Evolutionary conservation across 2,329 filamentous ascomycete genomes (phyloP).

Genomic region (Cercospora sp.): DNA sequence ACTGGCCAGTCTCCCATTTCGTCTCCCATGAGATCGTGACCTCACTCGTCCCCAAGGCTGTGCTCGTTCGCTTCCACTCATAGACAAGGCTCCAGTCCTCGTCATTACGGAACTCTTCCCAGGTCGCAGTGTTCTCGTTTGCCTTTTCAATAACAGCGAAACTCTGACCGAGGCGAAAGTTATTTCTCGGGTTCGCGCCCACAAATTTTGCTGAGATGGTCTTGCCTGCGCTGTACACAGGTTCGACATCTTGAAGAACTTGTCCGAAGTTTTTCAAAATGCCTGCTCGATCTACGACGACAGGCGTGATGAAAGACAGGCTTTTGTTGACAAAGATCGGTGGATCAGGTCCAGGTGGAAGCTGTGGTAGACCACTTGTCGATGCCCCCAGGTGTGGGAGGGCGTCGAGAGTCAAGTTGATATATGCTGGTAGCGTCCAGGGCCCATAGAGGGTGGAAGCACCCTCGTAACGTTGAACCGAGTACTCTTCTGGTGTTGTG

Average conservation of each 20-base stretch:
- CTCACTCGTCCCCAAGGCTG: slow-evolving; percentile 71
- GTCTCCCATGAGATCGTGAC: slow-evolving; percentile 81
- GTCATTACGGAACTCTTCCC: slow-evolving; percentile 70
- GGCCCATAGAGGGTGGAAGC: slow-evolving; percentile 86
- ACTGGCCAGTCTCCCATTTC: slow-evolving; percentile 49
- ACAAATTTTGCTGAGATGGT: slow-evolving; percentile 70
- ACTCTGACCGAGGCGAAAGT: slow-evolving; percentile 74
- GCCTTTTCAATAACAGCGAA: slow-evolving; percentile 74
- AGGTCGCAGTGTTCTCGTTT: slow-evolving; percentile 48
- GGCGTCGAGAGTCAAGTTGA: slow-evolving; percentile 77
- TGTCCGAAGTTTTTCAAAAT: slow-evolving; percentile 70
- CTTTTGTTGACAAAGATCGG: slow-evolving; percentile 77
- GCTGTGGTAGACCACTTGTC: slow-evolving; percentile 38
- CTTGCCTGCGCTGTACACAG: slow-evolving; percentile 55
- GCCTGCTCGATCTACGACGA: slow-evolving; percentile 70
- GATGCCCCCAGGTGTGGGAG: slow-evolving; percentile 63
- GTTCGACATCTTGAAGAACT: slow-evolving; percentile 57
- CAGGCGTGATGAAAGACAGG: slow-evolving; percentile 75
- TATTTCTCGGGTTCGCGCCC: slow-evolving; percentile 86
- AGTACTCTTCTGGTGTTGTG: slow-evolving; percentile 76
- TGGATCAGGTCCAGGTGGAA: slow-evolving; percentile 59
- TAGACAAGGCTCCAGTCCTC: slow-evolving; percentile 82
- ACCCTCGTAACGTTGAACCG: slow-evolving; percentile 89
- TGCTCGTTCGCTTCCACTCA: slow-evolving; percentile 72
- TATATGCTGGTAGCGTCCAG: slow-evolving; percentile 79